Percentiles rank a stretch among this genome's conserved stretches.
Evolutionary conservation across 2,329 filamentous ascomycete genomes (phyloP).

Genomic region (Fusarium sp.): DNA sequence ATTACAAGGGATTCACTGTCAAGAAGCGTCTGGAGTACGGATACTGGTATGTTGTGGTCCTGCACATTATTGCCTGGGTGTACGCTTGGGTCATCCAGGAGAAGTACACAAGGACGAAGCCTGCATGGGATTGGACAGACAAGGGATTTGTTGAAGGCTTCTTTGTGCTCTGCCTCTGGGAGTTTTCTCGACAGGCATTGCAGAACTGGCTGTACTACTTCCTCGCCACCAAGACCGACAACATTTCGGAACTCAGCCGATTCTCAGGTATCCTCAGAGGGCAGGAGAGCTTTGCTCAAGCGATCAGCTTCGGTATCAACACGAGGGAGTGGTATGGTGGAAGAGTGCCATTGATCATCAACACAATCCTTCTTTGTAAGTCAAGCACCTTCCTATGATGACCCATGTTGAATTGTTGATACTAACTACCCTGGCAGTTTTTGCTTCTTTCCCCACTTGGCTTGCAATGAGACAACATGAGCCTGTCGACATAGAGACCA

Average conservation of each 20-base stretch:
- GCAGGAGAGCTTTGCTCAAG: conserved; percentile 56
- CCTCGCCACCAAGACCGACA: conserved; percentile 64
- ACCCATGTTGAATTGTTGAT: background rate
- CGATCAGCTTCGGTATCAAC: conserved; percentile 54
- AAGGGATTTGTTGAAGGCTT: conserved; percentile 59
- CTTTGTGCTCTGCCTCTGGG: conserved; percentile 61
- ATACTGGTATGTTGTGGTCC: conserved; percentile 58
- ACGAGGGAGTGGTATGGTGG: conserved; percentile 53
- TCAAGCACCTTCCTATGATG: background rate
- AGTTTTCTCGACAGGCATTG: conserved; percentile 61
- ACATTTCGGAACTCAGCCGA: conserved; percentile 62
- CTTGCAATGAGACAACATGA: conserved; percentile 46
- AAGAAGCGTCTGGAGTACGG: conserved; percentile 54
- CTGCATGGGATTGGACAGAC: conserved; percentile 54
- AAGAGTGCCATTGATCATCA: conserved; percentile 53
- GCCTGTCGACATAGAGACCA: conserved; percentile 37
- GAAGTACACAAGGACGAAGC: conserved; percentile 57
- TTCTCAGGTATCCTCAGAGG: conserved; percentile 55
- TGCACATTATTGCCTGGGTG: conserved; percentile 61
- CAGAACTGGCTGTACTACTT: conserved; percentile 69
- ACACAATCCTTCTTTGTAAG: conserved; percentile 54
- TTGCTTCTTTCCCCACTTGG: conserved; percentile 7
- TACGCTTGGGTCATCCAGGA: conserved; percentile 66
- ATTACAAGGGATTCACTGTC: conserved; percentile 6
- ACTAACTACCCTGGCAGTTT: background rate